Conservation (phyloP, 345 rosid species). For the Aethionema arabicum region DNA sequence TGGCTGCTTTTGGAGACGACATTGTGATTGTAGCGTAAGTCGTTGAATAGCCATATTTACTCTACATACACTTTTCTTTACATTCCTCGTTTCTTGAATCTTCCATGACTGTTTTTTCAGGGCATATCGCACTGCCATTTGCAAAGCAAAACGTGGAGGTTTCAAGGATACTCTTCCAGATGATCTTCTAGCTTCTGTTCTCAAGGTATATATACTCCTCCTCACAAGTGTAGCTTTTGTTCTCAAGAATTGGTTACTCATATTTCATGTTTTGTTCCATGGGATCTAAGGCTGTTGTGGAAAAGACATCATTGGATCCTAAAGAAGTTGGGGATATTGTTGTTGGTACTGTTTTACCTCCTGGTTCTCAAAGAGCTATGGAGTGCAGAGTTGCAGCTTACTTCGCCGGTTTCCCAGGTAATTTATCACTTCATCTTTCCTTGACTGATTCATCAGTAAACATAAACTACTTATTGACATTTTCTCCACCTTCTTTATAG, state of each 20-base stretch:
- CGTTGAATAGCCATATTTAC: not conserved
- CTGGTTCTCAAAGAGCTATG: conserved; percentile 75
- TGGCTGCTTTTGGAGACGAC: conserved; percentile 78
- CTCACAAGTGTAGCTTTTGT: not conserved
- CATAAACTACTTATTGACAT: not conserved
- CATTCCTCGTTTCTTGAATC: not conserved
- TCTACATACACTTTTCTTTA: not conserved
- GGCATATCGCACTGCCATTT: conserved; percentile 86
- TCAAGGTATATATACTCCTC: conserved; percentile 60
- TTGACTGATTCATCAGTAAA: not conserved
- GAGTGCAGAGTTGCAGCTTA: conserved; percentile 94
- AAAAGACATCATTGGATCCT: conserved; percentile 69
- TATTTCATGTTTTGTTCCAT: not conserved
- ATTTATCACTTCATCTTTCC: not conserved
- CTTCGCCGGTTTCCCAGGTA: conserved; percentile 95
- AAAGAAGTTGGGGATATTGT: conserved; percentile 89
- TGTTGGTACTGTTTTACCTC: conserved; percentile 89
- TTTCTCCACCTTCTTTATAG: conserved; percentile 39
- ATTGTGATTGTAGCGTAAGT: conserved; percentile 93
- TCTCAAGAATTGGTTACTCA: not conserved
- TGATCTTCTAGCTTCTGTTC: conserved; percentile 78
- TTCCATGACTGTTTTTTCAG: conserved; percentile 36
- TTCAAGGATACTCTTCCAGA: conserved; percentile 90
- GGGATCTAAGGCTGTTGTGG: conserved; percentile 62
- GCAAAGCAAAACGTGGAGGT: conserved; percentile 87